phyloP scores from a whole-genome alignment of 1,139 yeast species.

The Arxiozyma slooffiae region DNA sequence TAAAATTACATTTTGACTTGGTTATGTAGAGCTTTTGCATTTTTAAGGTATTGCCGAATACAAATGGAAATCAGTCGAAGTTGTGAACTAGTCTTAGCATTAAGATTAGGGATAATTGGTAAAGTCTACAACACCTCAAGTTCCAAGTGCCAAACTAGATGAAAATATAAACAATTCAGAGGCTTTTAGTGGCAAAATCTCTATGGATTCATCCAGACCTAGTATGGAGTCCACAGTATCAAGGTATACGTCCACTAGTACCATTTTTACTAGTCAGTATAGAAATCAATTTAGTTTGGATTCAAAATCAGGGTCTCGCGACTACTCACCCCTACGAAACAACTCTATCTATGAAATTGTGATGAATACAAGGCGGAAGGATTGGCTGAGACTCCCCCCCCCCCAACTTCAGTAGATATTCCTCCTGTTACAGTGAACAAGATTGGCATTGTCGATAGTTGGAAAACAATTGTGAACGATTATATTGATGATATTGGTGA shows the following conservation, averaged over 20 bases:
- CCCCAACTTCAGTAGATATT: conserved; percentile 75
- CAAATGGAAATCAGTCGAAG: background rate
- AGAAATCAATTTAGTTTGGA: conserved; percentile 8
- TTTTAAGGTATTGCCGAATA: background rate
- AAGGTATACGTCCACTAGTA: conserved; percentile 2
- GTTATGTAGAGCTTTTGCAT: too few species aligned
- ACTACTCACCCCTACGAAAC: conserved; percentile 59
- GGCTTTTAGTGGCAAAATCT: background rate
- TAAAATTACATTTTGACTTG: too few species aligned
- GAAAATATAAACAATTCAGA: background rate
- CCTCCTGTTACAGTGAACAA: conserved; percentile 71
- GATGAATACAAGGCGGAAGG: conserved; percentile 30
- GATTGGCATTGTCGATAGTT: conserved; percentile 41
- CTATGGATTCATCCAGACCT: conserved; percentile 8
- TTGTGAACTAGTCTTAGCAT: background rate
- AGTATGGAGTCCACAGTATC: conserved; percentile 30
- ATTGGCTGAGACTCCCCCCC: conserved; percentile 58
- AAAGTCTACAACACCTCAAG: background rate
- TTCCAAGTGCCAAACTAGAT: background rate
- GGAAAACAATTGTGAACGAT: conserved; percentile 39
- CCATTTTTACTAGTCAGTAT: conserved; percentile 8
- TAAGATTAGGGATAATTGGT: background rate
- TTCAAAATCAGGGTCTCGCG: conserved; percentile 21
- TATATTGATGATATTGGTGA: conserved; percentile 41
- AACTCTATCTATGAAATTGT: conserved; percentile 71